Evolutionary conservation across 179 eudicot species (phyloP), one percentile per base, ranked within the genome.

Genomic region (Silene noctiflora): DNA sequence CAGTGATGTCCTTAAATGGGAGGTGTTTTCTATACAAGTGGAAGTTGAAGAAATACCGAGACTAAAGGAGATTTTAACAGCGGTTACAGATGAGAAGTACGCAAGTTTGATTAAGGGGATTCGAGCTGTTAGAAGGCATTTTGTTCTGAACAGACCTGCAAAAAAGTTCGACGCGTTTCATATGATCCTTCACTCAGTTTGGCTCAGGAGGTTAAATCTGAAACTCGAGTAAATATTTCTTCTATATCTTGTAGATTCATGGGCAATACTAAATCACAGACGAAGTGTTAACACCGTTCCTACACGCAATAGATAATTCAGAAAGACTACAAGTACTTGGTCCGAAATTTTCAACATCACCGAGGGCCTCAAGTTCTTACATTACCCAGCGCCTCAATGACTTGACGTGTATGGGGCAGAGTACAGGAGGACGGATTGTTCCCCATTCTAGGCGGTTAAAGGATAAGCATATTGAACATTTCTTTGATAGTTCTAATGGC

Each of bases 1-100:
- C 67, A 87, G 96, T 67, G 98, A 94, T 81, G 97, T 90, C 14
- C 75, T 94, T 59, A 85, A 82, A 55, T 94, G 98, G 98, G 96
- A 94, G 62, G 91, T 85, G 0, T 92, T 92, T 71, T 91, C 97
- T 11, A 65, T 94, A 33, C 80, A 76, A 76, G 86, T 92, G 22
- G 82, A 86, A 42, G 78, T 90, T n/a, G 73, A 81, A 8, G 90
- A 94, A 0, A 92, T 94, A 53, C 88, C 89, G 31, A 78, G 84
- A 60, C 66, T 94, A 72, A 89, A 92, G 84, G 88, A 92, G 80
- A 68, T 90, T 14, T 65, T 92, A 80, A 68, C 11, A 77, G 88
- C 83, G 0, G 87, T 94, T 9, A 17, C 88, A 0, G 86, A 88
- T 17, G 83, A 86, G 7, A 76, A 83, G 81, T 92, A 92, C 71